These are phyloP conservation scores for Corrigiola litoralis DNA, from an alignment of 179 eudicot species.

Conservation along the genomic window DNA sequence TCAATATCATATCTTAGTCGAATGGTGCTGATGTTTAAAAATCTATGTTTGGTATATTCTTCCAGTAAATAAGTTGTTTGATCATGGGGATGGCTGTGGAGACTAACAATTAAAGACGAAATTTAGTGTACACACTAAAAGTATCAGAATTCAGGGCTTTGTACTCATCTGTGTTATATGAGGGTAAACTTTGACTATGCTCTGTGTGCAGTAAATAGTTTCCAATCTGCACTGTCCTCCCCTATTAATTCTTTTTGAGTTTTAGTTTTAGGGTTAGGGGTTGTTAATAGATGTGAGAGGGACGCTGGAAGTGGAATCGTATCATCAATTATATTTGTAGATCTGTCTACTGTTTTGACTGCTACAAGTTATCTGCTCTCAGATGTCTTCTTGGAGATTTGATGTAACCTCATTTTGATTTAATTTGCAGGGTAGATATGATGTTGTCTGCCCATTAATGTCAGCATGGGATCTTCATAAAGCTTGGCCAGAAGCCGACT, in stretches of 20 bases:
- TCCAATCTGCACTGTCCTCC: neutral
- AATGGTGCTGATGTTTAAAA: too few species aligned
- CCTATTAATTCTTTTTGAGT: neutral
- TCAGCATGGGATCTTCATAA: conserved; percentile 99
- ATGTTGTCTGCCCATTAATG: conserved; percentile 87
- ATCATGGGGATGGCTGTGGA: too few species aligned
- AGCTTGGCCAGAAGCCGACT: conserved; percentile 96
- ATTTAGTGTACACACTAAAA: too few species aligned
- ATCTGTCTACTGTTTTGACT: neutral
- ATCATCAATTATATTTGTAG: neutral
- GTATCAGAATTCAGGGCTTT: too few species aligned
- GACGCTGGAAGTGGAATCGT: neutral
- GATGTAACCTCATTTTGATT: too few species aligned
- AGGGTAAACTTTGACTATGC: too few species aligned
- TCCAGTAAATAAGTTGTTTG: too few species aligned
- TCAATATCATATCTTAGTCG: too few species aligned
- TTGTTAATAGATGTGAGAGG: neutral
- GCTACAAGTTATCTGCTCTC: neutral
- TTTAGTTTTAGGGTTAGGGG: neutral
- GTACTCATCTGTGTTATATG: too few species aligned
- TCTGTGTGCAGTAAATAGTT: neutral
- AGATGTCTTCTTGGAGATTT: conserved; percentile 1
- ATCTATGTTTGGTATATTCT: too few species aligned
- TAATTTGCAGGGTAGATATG: conserved; percentile 92
- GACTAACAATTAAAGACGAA: too few species aligned